A percentile compares a stretch with the other conserved stretches of the same genome.
These are phyloP conservation scores for Hawksworthiomyces lignivorus DNA, from an alignment of 2,329 filamentous ascomycete species.

Conservation along the genomic window DNA sequence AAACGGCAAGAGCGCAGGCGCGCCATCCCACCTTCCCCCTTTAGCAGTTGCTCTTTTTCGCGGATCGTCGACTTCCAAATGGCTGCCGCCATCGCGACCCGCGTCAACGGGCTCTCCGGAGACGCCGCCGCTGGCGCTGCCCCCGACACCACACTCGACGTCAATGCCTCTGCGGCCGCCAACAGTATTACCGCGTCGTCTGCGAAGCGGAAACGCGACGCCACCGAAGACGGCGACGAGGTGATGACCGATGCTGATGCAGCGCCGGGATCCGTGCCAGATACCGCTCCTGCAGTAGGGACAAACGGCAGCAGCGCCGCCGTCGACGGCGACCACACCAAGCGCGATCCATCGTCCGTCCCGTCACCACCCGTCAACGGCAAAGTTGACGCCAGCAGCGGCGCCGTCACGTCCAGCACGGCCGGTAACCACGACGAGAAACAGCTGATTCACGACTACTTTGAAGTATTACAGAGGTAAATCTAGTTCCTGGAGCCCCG, in stretches of 20 bases:
- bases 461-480: slow-evolving; percentile 36
- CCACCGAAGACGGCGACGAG: slow-evolving; percentile 28
- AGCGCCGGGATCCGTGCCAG: background rate
- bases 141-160: no score
- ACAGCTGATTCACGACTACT: slow-evolving; percentile 32
- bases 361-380: background rate
- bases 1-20: no score
- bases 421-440: slow-evolving; percentile 22
- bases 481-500: slow-evolving; percentile 14
- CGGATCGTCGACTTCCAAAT: no score
- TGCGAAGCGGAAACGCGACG: slow-evolving; percentile 53
- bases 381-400: slow-evolving; percentile 17
- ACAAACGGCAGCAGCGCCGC: background rate
- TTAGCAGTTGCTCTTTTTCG: no score
- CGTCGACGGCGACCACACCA: background rate
- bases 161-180: slow-evolving; percentile 16
- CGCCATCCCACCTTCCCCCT: no score
- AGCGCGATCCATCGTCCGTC: background rate
- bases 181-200: slow-evolving; percentile 20
- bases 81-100: slow-evolving; percentile 23
- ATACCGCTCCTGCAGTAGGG: background rate
- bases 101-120: slow-evolving; percentile 23
- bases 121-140: slow-evolving; percentile 21
- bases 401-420: slow-evolving; percentile 14
- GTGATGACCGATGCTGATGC: slow-evolving; percentile 10